Base-by-base conservation (phyloP, 2,329 filamentous ascomycete genomes). In the Monosporascus sp. region DNA sequence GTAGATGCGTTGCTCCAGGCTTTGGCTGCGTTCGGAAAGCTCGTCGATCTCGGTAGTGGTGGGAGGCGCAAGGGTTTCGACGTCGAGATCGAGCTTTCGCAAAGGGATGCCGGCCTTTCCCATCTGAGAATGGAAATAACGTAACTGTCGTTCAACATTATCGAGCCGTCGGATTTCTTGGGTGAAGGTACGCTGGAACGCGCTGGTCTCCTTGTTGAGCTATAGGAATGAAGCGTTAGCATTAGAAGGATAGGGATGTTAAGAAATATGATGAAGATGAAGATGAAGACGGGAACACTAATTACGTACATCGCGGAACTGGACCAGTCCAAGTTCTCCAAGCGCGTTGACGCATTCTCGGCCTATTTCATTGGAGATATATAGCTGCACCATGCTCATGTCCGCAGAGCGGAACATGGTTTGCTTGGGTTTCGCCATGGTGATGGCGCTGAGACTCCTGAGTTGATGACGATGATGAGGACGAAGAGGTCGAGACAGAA, bases 301-400 rank as follows among this genome's bases (percentile, higher is more conserved):
- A 50, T n/a, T 19, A 75, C 88, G 71, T 80, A 97, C 93, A 82
- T 99, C 94, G 75, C 94, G 85, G 71, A 99, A 99, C 74, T 97
- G 92, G 72, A 97, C 92, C 67, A 94, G 83, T 54, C 94, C 94
- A 68, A 99, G 84, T 81, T 99, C 94, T 69, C 94, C 94, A 60
- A 99, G 80, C 53, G 93, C 93, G 69, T 92, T 96, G 59, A 97
- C 92, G 65, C 97, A 93, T 78, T 99, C 95, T 70, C 94, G 86
- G 65, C 94, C 93, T 65, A 99, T 97, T 80, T 99, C 94, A 72
- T 97, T 97, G 68, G 94, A 91, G 68, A 99, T 95, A 77, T 97
- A 99, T 68, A 99, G 88, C 86, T 99, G 94, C 69, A 96, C 96
- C 87, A 99, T 88, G 82, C 91, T 97, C 94, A 99, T 99, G 75